Evolutionary conservation across 1,139 yeast species (phyloP), one percentile per base, ranked within the genome.

Genomic region (Schwanniomyces etchellsii): DNA sequence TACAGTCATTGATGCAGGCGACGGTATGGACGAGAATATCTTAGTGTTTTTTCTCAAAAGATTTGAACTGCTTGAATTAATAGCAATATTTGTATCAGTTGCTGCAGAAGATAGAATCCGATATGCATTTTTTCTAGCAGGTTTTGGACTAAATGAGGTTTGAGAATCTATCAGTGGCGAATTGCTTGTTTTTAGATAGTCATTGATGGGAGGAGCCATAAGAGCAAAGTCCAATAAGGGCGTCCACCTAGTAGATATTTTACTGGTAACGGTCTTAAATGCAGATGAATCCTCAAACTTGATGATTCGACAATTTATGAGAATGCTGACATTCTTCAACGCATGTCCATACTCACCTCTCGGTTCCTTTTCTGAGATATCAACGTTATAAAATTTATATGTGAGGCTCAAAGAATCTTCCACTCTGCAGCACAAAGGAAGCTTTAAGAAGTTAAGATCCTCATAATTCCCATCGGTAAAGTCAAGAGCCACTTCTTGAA

Each of bases 191-290:
- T 61, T 63, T 26, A 64, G 47, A 3, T 67, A 55, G 38, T 57
- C 61, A 34, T 60, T 64, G 16, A 65, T 64, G 3, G 74, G 70
- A 1, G 74, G 66, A 1, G 75, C 72, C 27, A 60, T 48, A 4
- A 64, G 52, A 32, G 67, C 70, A 42, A 79, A 76, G 40, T 79
- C 86, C 22, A 80, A 58, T 28, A 61, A 61, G 1, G 89, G 82
- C 3, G 72, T 58, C 80, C 88, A 77, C 29, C 60, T 60, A 1
- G 85, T 78, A 9, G 57, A 51, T n/a, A 80, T 66, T 5, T 45
- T 35, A 35, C 49, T 52, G 32, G 65, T 59, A 4, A 34, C 28
- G 3, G 27, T 30, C 1, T 32, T 33, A 21, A 39, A 32, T 23
- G 24, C 35, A 27, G 39, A 44, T 33, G 48, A 64, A 36, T 47